Evolutionary conservation across 352 stramenopile species (phyloP).

Genomic region (Phytophthora citrophthora): DNA sequence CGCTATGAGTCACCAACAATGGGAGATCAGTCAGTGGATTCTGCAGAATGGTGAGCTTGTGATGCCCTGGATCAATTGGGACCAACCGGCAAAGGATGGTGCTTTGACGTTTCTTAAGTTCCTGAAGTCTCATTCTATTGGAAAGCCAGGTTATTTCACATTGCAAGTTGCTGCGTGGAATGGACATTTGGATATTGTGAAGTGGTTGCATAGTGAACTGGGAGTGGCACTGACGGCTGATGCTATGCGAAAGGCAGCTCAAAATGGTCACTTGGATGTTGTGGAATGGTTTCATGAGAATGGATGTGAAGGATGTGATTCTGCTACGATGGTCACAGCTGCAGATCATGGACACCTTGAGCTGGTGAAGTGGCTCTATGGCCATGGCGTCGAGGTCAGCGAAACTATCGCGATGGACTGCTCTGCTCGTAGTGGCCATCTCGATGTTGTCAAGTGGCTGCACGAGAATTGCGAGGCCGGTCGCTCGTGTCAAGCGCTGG

Average conservation of each 20-base stretch:
- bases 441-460: constrained; percentile 30
- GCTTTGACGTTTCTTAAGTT: constrained; percentile 28
- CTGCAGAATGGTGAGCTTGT: constrained; percentile 20
- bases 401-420: constrained; percentile 16
- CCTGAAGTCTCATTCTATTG: constrained; percentile 18
- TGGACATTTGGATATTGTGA: constrained; percentile 28
- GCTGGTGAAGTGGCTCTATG: constrained; percentile 26
- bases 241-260: constrained; percentile 25
- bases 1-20: constrained; percentile 21
- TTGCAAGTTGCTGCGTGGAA: constrained; percentile 20
- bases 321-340: constrained; percentile 15
- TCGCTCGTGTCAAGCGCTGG: constrained; percentile 7
- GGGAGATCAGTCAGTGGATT: constrained; percentile 27
- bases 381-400: constrained; percentile 11
- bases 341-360: constrained; percentile 22
- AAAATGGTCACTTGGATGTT: constrained; percentile 25
- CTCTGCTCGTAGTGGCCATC: constrained; percentile 22
- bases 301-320: constrained; percentile 18
- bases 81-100: constrained; percentile 27
- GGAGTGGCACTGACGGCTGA: constrained; percentile 4
- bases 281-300: constrained; percentile 33
- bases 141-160: constrained; percentile 18
- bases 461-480: constrained; percentile 8
- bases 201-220: constrained; percentile 24
- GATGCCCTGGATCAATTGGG: constrained; percentile 30